Base-by-base conservation (phyloP, 257 asterid genomes). In the Solanum etuberosum region DNA sequence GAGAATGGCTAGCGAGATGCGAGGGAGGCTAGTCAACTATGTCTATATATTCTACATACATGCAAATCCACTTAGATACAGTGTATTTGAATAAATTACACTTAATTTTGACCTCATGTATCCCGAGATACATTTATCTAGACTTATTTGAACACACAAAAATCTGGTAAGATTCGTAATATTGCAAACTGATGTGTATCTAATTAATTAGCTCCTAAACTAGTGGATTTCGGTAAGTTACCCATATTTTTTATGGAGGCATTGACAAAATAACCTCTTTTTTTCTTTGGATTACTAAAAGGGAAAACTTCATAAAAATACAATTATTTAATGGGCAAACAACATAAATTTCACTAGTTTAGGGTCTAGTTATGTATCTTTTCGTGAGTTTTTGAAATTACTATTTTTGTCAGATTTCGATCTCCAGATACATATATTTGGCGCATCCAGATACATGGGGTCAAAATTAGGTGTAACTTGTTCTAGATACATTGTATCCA, bases 401-500 rank as follows among this genome's bases (percentile, higher is more conserved):
- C 15, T 1, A 51, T 18, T 51, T 51, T 0, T 51, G 23, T 0
- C 10, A 15, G n/a, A 18, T 51, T 51, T 51, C 15, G 61, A 51
- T 0, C n/a, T 51, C 61, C 2, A 51, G n/a, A 51, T 51, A 18
- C 0, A 51, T 3, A 51, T 51, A 18, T 18, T 51, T 51, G 9
- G n/a, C 0, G 61, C 0, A 51, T 51, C 61, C 61, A 51, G 0
- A 51, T 51, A 51, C 9, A 51, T 51, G 0, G 0, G 61, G n/a
- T 51, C 1, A 51, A 51, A 51, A 2, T 1, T 51, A 16, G 9
- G 61, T 2, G 10, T 16, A 51, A 51, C 9, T 51, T 51, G 4
- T 51, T 51, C 0, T 0, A 18, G 0, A 18, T 51, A 18, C 0
- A 51, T 0, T 51, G 18, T 51, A 51, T 51, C 9, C 0, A 51